These are phyloP conservation scores for Fusarium sp. DNA, from an alignment of 2,329 filamentous ascomycete species.

Conservation along the genomic window DNA sequence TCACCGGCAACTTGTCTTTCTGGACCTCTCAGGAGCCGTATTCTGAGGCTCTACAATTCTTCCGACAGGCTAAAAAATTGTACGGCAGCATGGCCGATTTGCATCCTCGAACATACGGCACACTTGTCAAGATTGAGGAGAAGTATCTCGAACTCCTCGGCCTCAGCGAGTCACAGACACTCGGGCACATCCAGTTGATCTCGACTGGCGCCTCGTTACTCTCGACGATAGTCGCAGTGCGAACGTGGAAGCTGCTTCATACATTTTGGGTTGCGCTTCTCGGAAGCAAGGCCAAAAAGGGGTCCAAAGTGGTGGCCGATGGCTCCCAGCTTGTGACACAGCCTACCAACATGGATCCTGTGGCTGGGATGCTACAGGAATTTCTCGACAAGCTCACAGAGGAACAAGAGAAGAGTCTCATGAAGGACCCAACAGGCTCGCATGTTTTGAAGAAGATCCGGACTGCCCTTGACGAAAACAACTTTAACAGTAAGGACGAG, in stretches of 20 bases:
- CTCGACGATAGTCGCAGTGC: background rate
- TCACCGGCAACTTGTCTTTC: conserved; percentile 5
- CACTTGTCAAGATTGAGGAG: conserved; percentile 1
- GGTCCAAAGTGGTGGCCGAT: background rate
- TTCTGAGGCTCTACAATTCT: background rate
- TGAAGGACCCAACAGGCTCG: background rate
- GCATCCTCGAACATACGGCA: conserved; percentile 3
- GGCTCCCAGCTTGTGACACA: background rate
- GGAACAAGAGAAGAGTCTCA: background rate
- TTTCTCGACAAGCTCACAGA: background rate
- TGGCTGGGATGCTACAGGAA: background rate
- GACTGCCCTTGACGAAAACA: background rate
- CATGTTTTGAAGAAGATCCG: background rate
- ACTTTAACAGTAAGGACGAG: background rate
- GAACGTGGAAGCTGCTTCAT: background rate
- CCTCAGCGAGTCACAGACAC: background rate
- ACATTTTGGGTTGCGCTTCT: background rate
- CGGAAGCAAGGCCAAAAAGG: background rate
- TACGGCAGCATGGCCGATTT: background rate
- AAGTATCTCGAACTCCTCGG: background rate
- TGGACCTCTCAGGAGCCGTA: background rate
- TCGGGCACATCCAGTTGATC: background rate
- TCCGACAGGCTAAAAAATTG: background rate
- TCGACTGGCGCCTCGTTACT: background rate
- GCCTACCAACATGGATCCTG: background rate